These are phyloP conservation scores for Colletotrichum liaoningense DNA, from an alignment of 2,329 filamentous ascomycete genomes.

Conservation along the genomic window DNA sequence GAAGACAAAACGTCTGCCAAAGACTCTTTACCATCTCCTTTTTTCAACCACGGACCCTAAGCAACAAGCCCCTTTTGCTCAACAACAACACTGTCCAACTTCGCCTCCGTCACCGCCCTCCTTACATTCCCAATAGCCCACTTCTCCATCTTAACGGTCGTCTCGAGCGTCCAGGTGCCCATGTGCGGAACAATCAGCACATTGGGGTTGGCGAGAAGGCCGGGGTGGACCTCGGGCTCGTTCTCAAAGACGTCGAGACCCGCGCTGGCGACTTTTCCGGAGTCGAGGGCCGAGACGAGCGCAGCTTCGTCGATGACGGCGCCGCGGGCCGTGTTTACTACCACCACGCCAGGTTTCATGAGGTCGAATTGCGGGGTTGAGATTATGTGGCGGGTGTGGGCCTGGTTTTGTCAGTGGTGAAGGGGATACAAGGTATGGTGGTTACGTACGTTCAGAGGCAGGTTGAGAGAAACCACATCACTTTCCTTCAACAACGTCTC, in stretches of 20 bases:
- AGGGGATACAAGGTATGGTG: not conserved
- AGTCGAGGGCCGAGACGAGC: constrained; percentile 77
- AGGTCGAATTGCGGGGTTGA: constrained; percentile 75
- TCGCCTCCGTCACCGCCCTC: constrained; percentile 70
- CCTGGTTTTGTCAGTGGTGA: constrained; percentile 44
- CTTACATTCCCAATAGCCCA: constrained; percentile 80
- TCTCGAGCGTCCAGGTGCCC: constrained; percentile 83
- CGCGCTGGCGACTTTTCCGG: constrained; percentile 75
- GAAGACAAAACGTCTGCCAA: too few relatives aligned
- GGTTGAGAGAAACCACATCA: constrained; percentile 83
- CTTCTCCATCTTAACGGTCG: constrained; percentile 76
- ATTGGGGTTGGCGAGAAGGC: constrained; percentile 75
- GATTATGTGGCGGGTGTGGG: constrained; percentile 80
- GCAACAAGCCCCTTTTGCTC: constrained; percentile 67
- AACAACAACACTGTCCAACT: constrained; percentile 75
- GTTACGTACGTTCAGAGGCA: constrained; percentile 81
- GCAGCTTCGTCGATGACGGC: constrained; percentile 86
- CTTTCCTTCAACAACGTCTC: constrained; percentile 77
- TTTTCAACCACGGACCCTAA: not conserved
- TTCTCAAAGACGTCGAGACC: constrained; percentile 88
- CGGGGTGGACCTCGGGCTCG: constrained; percentile 81
- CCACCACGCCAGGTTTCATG: constrained; percentile 82
- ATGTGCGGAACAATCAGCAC: constrained; percentile 86
- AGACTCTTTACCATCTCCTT: too few relatives aligned
- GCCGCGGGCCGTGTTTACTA: constrained; percentile 86